Conservation (phyloP, 1,284 basidiomycete species). For the Ganoderma boninense region DNA sequence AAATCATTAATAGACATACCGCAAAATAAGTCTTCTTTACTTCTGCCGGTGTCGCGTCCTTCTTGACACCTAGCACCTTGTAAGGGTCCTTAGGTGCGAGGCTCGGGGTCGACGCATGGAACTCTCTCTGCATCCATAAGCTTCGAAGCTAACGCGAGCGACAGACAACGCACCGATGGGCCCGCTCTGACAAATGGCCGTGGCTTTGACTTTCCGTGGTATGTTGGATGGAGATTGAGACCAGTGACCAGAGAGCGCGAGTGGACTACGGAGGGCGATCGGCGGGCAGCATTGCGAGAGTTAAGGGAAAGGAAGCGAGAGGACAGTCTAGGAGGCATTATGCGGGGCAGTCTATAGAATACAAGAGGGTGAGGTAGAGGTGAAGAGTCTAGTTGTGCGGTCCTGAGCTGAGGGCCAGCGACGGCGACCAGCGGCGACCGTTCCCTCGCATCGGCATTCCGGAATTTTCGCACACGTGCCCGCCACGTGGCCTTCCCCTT, state of each 20-base stretch:
- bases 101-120: conserved; percentile 74
- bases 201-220: conserved; percentile 16
- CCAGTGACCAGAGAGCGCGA: conserved; percentile 51
- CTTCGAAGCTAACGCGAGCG: background rate
- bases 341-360: conserved; percentile 26
- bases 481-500: conserved; percentile 26
- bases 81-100: conserved; percentile 90
- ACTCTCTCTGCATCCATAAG: conserved; percentile 60
- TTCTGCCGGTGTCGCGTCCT: conserved; percentile 85
- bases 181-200: conserved; percentile 18
- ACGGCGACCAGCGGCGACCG: conserved; percentile 3
- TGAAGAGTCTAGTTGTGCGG: conserved; percentile 10
- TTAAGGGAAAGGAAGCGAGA: conserved; percentile 65
- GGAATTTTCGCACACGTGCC: conserved; percentile 31
- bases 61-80: conserved; percentile 86
- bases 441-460: conserved; percentile 26
- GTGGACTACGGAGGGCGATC: conserved; percentile 42
- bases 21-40: conserved; percentile 98
- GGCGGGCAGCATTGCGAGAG: conserved; percentile 62
- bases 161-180: conserved; percentile 20
- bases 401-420: background rate
- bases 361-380: conserved; percentile 12
- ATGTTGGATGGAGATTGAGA: conserved; percentile 22
- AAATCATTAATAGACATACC: conserved; percentile 54
- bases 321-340: conserved; percentile 56